Percentiles rank a stretch among this genome's conserved stretches.
Evolutionary conservation across 495 filamentous ascomycete genomes (phyloP).

Genomic region (Hypoxylon crocopeplum): DNA sequence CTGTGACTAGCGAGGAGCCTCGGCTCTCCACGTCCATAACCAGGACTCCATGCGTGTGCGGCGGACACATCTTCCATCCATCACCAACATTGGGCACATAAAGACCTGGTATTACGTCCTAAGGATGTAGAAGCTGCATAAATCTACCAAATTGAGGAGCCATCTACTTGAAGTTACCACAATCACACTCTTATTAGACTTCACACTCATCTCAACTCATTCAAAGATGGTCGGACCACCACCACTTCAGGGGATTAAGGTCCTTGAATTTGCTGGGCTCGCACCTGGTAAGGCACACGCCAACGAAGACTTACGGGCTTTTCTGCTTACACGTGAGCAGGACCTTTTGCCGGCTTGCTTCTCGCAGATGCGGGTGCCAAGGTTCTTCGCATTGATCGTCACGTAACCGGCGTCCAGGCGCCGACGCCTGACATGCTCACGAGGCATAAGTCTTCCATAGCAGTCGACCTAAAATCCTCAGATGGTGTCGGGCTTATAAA

Average conservation of each 20-base stretch:
- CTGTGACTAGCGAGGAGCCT: conserved; percentile 18
- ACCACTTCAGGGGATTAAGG: conserved; percentile 77
- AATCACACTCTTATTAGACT: neutral
- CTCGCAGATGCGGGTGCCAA: conserved; percentile 88
- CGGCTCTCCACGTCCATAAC: conserved; percentile 23
- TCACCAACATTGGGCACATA: neutral
- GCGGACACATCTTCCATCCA: neutral
- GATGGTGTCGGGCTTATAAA: conserved; percentile 68
- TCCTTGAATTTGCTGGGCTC: conserved; percentile 88
- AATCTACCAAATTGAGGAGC: neutral
- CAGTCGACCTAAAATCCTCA: conserved; percentile 75
- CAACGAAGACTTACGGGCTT: neutral
- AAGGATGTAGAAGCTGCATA: neutral
- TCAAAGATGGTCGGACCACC: conserved; percentile 55
- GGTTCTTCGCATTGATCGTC: conserved; percentile 86
- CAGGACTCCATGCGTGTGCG: neutral
- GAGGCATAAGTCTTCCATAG: conserved; percentile 79
- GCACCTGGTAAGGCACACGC: conserved; percentile 70
- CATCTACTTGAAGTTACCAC: conserved; percentile 1
- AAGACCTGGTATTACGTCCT: neutral
- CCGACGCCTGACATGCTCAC: conserved; percentile 73
- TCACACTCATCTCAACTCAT: neutral
- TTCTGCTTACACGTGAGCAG: conserved; percentile 47
- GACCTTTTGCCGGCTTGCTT: conserved; percentile 87
- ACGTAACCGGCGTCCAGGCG: conserved; percentile 29